Evolutionary conservation across 176 grass and related monocot species (phyloP), one percentile per base, ranked within the genome.

Genomic region (Luzula sylvatica): DNA sequence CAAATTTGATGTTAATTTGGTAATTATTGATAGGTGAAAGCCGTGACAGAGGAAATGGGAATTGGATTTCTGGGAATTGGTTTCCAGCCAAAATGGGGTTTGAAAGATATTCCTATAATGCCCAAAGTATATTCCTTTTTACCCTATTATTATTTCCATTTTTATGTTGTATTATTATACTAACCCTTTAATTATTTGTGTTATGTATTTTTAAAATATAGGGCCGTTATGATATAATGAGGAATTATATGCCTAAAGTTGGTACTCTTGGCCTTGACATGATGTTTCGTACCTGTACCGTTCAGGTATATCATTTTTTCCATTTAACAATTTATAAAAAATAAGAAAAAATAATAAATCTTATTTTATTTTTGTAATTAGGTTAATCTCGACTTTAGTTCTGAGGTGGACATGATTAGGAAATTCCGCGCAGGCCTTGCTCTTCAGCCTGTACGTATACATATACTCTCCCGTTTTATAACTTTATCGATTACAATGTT

Each of bases 381-480:
- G 92, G 92, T 98, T 63, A 98, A 98, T 86, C 92, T 98, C 45
- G 92, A 98, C 70, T 98, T 98, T 69, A 90, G 81, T 80, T 98
- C 92, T 20, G 92, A 98, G 69, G 30, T 72, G 42, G 92, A 98
- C 76, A 98, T 98, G 92, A 86, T 90, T 17, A 90, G 52, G 23
- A 98, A 98, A 78, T 98, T 90, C 42, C 85, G 85, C 19, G 72
- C 65, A 47, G 72, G 85, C 42, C 92, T 98, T 41, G 71, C 77
- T 23, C 70, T 98, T 74, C 92, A 98, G 21, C 92, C 92, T 86
- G 85, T 98, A 76, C 23, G 85, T 98, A 73, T 28, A 48, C 44
- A 58, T 72, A 20, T 11, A 15, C 15, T 15, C 14, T n/a, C 22
- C 38, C 47, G 2, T 19, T 58, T 29, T 26, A 20, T 19, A 23